Conservation (phyloP, 805 yeast genomes). For the Starmerella stellata region DNA sequence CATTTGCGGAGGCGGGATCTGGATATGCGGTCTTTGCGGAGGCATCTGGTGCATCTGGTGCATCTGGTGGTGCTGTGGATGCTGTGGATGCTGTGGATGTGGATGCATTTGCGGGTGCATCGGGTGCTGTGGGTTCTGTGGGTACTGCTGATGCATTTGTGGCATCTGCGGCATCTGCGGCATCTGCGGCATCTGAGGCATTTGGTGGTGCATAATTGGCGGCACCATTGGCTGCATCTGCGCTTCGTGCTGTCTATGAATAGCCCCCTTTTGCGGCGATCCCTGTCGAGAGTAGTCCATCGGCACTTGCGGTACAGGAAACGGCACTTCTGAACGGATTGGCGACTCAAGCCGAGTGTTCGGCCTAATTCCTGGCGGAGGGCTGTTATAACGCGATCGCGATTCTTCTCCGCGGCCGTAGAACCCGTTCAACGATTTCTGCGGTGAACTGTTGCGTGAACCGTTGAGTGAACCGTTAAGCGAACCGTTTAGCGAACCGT, state of each 20-base stretch:
- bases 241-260: background rate
- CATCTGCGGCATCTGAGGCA: background rate
- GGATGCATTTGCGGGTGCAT: background rate
- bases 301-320: background rate
- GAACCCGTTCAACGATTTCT: too few relatives aligned
- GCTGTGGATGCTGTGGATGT: background rate
- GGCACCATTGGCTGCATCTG: too few relatives aligned
- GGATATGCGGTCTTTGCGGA: background rate
- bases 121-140: background rate
- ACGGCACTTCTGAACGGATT: too few relatives aligned
- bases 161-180: background rate
- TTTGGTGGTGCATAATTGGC: background rate
- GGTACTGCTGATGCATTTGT: background rate
- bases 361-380: too few relatives aligned
- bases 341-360: too few relatives aligned
- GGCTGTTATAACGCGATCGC: too few relatives aligned
- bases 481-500: too few relatives aligned
- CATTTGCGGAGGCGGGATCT: background rate
- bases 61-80: background rate
- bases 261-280: background rate
- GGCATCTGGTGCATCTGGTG: background rate
- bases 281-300: background rate
- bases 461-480: too few relatives aligned
- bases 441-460: too few relatives aligned
- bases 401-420: too few relatives aligned